These are phyloP conservation scores for Penicillium sp. DNA, from an alignment of 2,329 filamentous ascomycete genomes.

Conservation along the genomic window DNA sequence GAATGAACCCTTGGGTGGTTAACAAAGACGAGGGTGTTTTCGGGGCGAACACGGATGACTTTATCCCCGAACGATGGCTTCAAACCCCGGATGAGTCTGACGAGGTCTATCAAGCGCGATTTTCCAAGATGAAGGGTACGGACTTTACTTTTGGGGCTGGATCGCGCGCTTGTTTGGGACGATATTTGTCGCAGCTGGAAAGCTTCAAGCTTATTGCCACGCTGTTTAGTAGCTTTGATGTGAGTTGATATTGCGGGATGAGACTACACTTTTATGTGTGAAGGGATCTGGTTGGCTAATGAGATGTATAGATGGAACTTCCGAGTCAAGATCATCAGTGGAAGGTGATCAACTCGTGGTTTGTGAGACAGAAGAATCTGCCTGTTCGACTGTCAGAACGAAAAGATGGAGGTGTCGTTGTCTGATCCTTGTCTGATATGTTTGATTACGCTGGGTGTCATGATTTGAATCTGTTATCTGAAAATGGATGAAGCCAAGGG, in stretches of 20 bases:
- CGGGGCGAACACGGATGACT: conserved; percentile 48
- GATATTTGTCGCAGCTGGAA: conserved; percentile 28
- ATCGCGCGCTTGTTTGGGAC: conserved; percentile 27
- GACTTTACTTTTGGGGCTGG: conserved; percentile 33
- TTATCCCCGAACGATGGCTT: conserved; percentile 40
- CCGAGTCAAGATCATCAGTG: conserved; percentile 46
- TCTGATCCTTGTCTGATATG: conserved; percentile 1
- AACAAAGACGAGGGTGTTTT: conserved; percentile 72
- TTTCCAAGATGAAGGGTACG: conserved; percentile 30
- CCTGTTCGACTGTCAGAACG: conserved; percentile 21
- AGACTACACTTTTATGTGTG: neutral
- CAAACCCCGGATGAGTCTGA: conserved; percentile 18
- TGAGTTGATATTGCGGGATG: conserved; percentile 27
- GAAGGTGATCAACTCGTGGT: conserved; percentile 51
- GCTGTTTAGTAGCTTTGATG: conserved; percentile 53
- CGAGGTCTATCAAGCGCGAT: conserved; percentile 21
- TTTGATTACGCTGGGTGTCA: neutral
- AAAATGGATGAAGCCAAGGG: neutral
- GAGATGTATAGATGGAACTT: conserved; percentile 39
- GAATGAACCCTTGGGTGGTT: conserved; percentile 76
- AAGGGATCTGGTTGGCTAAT: neutral
- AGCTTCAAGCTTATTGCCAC: conserved; percentile 32
- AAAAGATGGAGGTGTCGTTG: neutral
- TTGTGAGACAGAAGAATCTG: conserved; percentile 43
- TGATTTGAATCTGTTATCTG: neutral